Evolutionary conservation across 306 rosid species (phyloP), one percentile per base, ranked within the genome.

Genomic region (Acacia acuminata): DNA sequence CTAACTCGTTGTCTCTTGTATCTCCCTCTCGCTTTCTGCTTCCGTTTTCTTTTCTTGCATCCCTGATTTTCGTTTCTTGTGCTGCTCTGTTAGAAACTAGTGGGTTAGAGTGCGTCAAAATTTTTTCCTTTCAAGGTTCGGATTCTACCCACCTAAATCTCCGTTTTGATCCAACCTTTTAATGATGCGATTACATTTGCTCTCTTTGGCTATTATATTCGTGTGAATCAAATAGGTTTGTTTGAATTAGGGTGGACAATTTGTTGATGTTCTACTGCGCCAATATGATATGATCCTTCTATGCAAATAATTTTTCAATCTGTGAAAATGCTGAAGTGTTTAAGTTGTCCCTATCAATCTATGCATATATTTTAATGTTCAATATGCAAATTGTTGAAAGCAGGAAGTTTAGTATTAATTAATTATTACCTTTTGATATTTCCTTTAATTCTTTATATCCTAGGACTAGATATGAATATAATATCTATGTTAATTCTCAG

Each of bases 401-500:
- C 48, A 44, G 48, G 9, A 44, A 44, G 48, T 44, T 44, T 44
- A 44, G 10, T 44, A 10, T 44, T 38, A 38, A 38, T 38, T 38
- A 38, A 38, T 38, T 38, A 38, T 47, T 47, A 14, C 13, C 16
- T 45, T 45, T 45, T 45, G 4, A 47, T 47, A 11, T 10, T 47
- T 13, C 14, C 53, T 48, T 48, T 16, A 48, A 10, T 48, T 48
- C 5, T 12, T 48, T 4, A 48, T 48, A 14, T 48, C 53, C 53
- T 48, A 48, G 53, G 53, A 48, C 16, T 48, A 10, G 17, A 47
- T 13, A 47, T 14, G 53, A 17, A 48, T 12, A 47, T 47, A 11
- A 47, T 47, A 48, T 48, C 7, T 10, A 12, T 47, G 5, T 75
- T 71, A 50, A n/a, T 87, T 72, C 22, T 72, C 67, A 87, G 90